Evolutionary conservation across 1,284 basidiomycete species (phyloP), one percentile per base, ranked within the genome.

Genomic region (Marasmius oreades): DNA sequence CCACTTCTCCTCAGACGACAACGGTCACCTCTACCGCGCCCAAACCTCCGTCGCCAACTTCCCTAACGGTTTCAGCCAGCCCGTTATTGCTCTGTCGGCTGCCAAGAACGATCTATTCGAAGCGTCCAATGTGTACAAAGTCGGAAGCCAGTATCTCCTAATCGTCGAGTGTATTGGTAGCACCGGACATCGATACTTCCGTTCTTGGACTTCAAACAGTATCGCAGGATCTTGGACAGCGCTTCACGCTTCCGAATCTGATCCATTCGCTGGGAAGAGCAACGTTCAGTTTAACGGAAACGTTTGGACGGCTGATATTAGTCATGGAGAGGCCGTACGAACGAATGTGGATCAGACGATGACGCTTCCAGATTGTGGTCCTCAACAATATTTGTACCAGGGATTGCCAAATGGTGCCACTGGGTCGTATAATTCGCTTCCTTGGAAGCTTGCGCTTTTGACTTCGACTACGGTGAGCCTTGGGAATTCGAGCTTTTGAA

Each of bases 1-100:
- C 45, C 55, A 31, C 51, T 57, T 57, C 51, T 57, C 55, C 2
- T 26, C 22, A 5, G 55, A 57, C 43, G 55, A 57, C 51, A 57
- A 57, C 24, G 55, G 55, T 23, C 55, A 57, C 44, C 51, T 57
- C 24, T 57, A 57, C 55, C 55, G 55, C 31, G 22, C 55, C 20
- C 34, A 57, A n/a, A 57, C 55, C 24, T 52, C 55, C 4, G 2
- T 57, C 31, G 33, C 42, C 24, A 57, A 57, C 44, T 57, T 57
- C 55, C 55, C 55, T 5, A 57, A 57, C 33, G 55, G 55, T 8
- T 53, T 57, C 51, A 20, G 51, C 28, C 5, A 57, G 2, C 26
- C 39, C 24, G 55, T 57, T 16, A 57, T 57, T 22, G 55, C 55
- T 10, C 36, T 45, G 5, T 46, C 37, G 8, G 55, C 23, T n/a